phyloP scores from a whole-genome alignment of 164 flowering plant genomes.

The Saururus chinensis region DNA sequence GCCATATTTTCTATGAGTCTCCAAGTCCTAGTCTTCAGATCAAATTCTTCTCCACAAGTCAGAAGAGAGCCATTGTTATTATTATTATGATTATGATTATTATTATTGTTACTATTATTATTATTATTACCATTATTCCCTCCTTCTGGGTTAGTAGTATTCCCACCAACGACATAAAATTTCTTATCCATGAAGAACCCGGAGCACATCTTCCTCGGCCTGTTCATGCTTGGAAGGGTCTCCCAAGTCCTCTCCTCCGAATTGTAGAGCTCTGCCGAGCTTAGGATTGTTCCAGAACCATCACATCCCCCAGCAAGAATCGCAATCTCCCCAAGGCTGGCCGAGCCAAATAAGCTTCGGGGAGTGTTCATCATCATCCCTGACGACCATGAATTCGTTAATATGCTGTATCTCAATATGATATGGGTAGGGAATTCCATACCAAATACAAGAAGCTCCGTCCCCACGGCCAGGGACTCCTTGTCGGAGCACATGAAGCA shows the following conservation, averaged over 20 bases:
- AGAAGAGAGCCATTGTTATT: constrained; percentile 13
- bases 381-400: constrained; percentile 73
- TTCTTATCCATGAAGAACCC: constrained; percentile 87
- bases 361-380: constrained; percentile 75
- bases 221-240: constrained; percentile 63
- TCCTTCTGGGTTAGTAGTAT: constrained; percentile 23
- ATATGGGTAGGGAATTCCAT: constrained; percentile 51
- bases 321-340: constrained; percentile 79
- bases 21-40: constrained; percentile 67
- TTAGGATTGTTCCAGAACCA: constrained; percentile 44
- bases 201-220: constrained; percentile 87
- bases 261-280: constrained; percentile 74
- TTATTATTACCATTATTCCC: not conserved
- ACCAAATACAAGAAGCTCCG: constrained; percentile 93
- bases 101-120: no score
- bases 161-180: constrained; percentile 87
- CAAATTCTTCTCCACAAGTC: constrained; percentile 78
- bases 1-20: constrained; percentile 74
- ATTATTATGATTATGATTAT: no score
- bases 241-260: constrained; percentile 62
- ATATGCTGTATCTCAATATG: constrained; percentile 62
- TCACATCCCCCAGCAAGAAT: constrained; percentile 93
- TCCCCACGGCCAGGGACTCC: constrained; percentile 93
- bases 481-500: constrained; percentile 77
- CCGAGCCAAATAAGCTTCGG: constrained; percentile 88